Evolutionary conservation across 768 basidiomycete species (phyloP), one percentile per base, ranked within the genome.

Genomic region (Leucosporidium creatinivorum): DNA sequence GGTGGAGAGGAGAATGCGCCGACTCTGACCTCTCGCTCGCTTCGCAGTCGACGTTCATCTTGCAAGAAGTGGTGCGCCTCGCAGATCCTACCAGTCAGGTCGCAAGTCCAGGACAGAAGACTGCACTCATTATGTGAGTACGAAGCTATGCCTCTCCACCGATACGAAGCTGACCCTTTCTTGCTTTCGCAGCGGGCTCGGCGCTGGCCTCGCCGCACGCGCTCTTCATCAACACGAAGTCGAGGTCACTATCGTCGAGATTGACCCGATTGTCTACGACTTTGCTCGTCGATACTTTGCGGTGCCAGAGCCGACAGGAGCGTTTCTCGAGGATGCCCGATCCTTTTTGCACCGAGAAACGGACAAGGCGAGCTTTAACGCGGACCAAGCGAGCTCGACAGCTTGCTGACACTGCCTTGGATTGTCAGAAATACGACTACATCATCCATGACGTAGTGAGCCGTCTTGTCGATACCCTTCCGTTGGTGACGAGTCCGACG

Each of bases 181-280:
- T n/a, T n/a, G n/a, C n/a, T n/a, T n/a, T n/a, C n/a, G n/a, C n/a
- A n/a, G n/a, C n/a, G n/a, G n/a, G n/a, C n/a, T n/a, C n/a, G n/a
- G n/a, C n/a, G n/a, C n/a, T n/a, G 93, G 94, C 8, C 86, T 89
- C 62, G 86, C 89, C 4, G 87, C 90, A 0, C 84, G 85, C 52
- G 83, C 90, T 0, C 85, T 98, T 71, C 80, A 84, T 57, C 81
- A 82, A 30, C 88, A 90, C 68, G 82, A 82, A 25, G 79, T 93
- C 31, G 80, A 83, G 9, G 87, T 88, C 7, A 90, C 91, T 1
- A 84, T 94, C 58, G 84, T 93, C n/a, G 94, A 98, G 78, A 89
- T 94, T 67, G 94, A 97, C 76, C 89, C 90, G 47, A 87, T 85
- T 1, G 93, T 98, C 26, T 93, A 93, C 76, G 80, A n/a, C 19